Conservation (phyloP, 192 early-diverging fungal species). For the Podochytrium sp. region DNA sequence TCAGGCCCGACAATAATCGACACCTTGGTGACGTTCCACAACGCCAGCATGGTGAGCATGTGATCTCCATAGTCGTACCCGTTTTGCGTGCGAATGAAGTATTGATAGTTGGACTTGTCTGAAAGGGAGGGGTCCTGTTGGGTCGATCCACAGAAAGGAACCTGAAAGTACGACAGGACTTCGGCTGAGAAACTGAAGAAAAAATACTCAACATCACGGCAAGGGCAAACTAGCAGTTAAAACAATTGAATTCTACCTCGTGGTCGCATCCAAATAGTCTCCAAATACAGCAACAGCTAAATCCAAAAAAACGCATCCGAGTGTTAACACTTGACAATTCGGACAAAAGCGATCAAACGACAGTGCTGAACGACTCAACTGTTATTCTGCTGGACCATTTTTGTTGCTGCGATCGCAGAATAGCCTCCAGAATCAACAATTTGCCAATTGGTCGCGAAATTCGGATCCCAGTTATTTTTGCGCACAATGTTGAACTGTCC, state of each 20-base stretch:
- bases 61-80: slow-evolving; percentile 24
- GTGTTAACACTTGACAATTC: neutral
- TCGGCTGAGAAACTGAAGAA: slow-evolving; percentile 19
- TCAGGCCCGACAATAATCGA: slow-evolving; percentile 22
- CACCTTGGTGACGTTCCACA: slow-evolving; percentile 25
- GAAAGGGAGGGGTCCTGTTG: slow-evolving; percentile 19
- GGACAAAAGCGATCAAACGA: neutral
- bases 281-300: slow-evolving; percentile 24
- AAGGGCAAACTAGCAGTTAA: too few species aligned
- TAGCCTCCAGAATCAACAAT: slow-evolving; percentile 33
- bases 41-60: neutral
- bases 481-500: slow-evolving; percentile 24
- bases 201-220: too few species aligned
- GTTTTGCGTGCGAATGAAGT: slow-evolving; percentile 27
- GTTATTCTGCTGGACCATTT: slow-evolving; percentile 16
- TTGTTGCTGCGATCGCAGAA: slow-evolving; percentile 25
- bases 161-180: slow-evolving; percentile 22
- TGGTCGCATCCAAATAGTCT: slow-evolving; percentile 21
- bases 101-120: slow-evolving; percentile 30
- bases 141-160: slow-evolving; percentile 33
- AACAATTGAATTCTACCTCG: too few species aligned
- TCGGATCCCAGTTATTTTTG: slow-evolving; percentile 34
- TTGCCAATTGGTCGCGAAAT: slow-evolving; percentile 20
- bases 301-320: neutral
- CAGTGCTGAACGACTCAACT: neutral